These are phyloP conservation scores for Helichrysum umbraculigerum DNA, from an alignment of 129 eudicot genomes.

Conservation along the genomic window DNA sequence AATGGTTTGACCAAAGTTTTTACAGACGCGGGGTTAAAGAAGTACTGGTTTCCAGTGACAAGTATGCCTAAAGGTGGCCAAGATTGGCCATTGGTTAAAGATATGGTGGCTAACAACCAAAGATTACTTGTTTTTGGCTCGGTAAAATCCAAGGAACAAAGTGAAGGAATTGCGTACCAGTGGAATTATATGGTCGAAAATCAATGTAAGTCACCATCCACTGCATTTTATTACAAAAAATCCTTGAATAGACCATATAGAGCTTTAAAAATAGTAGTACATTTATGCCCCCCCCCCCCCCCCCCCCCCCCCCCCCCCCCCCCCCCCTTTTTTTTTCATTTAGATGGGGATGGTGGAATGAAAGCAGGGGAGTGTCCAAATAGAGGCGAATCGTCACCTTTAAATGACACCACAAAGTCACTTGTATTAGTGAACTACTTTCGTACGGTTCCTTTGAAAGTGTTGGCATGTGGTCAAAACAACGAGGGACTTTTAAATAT, in stretches of 20 bases:
- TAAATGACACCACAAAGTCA: slow-evolving; percentile 62
- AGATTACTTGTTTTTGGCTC: slow-evolving; percentile 86
- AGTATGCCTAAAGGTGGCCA: slow-evolving; percentile 78
- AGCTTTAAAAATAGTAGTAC: no score
- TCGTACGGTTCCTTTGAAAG: slow-evolving; percentile 50
- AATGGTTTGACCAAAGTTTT: slow-evolving; percentile 84
- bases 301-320: no score
- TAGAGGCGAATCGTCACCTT: slow-evolving; percentile 63
- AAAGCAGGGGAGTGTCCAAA: slow-evolving; percentile 65
- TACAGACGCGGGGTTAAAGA: slow-evolving; percentile 74
- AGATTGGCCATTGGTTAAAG: slow-evolving; percentile 85
- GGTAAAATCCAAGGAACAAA: slow-evolving; percentile 53
- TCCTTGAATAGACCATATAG: background rate
- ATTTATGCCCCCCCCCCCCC: no score
- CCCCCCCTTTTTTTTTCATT: no score
- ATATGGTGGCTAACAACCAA: slow-evolving; percentile 83
- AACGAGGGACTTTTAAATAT: slow-evolving; percentile 49
- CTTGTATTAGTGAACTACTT: slow-evolving; percentile 76
- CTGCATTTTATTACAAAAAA: background rate
- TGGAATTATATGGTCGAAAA: slow-evolving; percentile 99
- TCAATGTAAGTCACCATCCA: slow-evolving; percentile 53
- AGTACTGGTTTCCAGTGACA: slow-evolving; percentile 77
- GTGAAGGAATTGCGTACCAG: slow-evolving; percentile 93
- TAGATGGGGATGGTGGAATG: slow-evolving; percentile 94
- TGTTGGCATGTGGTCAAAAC: slow-evolving; percentile 68